Conservation (phyloP, 1,284 basidiomycete genomes). For the Omphalotus olearius region DNA sequence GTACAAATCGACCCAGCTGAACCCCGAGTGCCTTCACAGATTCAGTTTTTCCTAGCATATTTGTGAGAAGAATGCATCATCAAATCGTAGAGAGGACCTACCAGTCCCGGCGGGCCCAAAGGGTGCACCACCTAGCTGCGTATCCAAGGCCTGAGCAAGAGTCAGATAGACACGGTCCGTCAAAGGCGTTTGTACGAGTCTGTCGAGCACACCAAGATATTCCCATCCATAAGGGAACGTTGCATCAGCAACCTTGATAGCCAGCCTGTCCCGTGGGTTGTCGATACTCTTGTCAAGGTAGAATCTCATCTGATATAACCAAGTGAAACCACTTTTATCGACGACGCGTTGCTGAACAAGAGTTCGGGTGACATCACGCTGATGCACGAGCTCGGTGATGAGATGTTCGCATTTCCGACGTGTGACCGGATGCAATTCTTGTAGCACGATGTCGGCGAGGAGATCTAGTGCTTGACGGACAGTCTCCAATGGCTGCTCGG, state of each 20-base stretch:
- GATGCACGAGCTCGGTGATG: conserved; percentile 98
- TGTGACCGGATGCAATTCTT: conserved; percentile 84
- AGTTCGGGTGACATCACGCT: conserved; percentile 88
- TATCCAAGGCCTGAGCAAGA: conserved; percentile 92
- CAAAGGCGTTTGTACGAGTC: conserved; percentile 96
- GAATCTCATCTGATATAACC: conserved; percentile 99
- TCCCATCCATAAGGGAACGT: conserved; percentile 98
- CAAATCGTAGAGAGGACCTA: conserved; percentile 19
- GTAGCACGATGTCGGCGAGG: conserved; percentile 92
- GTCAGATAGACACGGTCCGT: conserved; percentile 98
- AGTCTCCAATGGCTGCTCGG: conserved; percentile 71
- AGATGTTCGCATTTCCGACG: conserved; percentile 98
- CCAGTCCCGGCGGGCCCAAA: conserved; percentile 99
- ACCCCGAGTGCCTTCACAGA: conserved; percentile 99
- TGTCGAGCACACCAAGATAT: conserved; percentile 95
- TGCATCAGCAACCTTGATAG: conserved; percentile 87
- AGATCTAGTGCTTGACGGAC: conserved; percentile 86
- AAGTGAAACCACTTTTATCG: conserved; percentile 77
- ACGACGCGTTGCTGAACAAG: conserved; percentile 68
- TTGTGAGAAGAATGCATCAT: conserved; percentile 8
- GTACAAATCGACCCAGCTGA: conserved; percentile 94
- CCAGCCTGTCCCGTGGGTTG: conserved; percentile 77
- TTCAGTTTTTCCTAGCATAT: conserved; percentile 84
- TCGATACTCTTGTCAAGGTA: conserved; percentile 75
- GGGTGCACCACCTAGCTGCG: conserved; percentile 93